phyloP scores from a whole-genome alignment of 2,329 filamentous ascomycete species.

The Calonectria pteridis region DNA sequence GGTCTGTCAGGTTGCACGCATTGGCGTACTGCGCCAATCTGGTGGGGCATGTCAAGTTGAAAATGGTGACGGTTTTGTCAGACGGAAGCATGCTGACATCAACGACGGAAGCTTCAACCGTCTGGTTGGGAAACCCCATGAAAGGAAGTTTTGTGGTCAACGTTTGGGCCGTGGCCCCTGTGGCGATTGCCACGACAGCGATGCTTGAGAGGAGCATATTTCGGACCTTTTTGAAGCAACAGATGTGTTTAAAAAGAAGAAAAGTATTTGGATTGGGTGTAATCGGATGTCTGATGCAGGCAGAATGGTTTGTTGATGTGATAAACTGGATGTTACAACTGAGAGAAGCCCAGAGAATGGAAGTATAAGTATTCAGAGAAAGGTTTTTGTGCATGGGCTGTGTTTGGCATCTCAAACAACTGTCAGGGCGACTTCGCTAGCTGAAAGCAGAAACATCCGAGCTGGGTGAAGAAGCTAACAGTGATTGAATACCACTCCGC shows the following conservation, averaged over 20 bases:
- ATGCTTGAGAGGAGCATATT: neutral
- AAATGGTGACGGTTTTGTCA: neutral
- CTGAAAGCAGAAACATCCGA: neutral
- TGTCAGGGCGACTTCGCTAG: neutral
- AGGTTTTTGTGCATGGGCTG: neutral
- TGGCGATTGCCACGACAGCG: neutral
- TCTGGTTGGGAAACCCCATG: neutral
- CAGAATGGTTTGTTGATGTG: neutral
- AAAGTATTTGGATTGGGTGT: neutral
- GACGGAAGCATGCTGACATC: neutral
- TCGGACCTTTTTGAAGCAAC: neutral
- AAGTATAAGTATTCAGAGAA: neutral
- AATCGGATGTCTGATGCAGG: neutral
- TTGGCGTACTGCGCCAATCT: neutral
- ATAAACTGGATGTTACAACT: neutral
- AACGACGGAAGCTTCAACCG: neutral
- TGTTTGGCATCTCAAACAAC: neutral
- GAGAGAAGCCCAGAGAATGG: neutral
- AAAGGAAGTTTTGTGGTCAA: neutral
- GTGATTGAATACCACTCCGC: neutral
- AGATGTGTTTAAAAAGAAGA: neutral
- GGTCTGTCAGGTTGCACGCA: neutral
- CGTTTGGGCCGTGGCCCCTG: neutral
- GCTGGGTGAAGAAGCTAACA: neutral
- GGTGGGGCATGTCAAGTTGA: neutral